Evolutionary conservation across 331 rosid genomes (phyloP), one percentile per base, ranked within the genome.

Genomic region (Quercus tomentella): DNA sequence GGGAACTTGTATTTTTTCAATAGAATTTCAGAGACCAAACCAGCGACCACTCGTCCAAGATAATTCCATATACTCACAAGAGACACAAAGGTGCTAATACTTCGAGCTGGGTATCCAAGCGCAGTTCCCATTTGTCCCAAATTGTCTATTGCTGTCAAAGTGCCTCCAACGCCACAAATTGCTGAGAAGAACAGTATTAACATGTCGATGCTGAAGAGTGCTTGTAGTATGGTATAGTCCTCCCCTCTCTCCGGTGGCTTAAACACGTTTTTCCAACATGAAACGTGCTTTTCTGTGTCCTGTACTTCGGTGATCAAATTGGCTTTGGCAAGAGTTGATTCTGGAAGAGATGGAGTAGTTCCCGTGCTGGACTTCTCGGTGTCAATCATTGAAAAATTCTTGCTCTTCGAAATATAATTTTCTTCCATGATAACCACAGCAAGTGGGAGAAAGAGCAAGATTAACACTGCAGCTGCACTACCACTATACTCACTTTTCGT

Each of bases 21-120:
- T 74, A 85, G 66, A 43, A 85, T 41, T 76, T 94, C 97, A 0
- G 97, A 92, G 63, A 75, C 86, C 56, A 90, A 85, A 2, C 98
- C 94, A 2, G 88, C 49, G 37, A 83, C 68, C 1, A 89, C 89
- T 0, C 90, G 80, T 30, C 94, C 98, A 0, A 89, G 82, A 33
- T 91, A 94, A 67, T 84, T 87, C 98, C 98, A 94, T 15, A 94
- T 87, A 49, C 97, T 94, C 3, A 88, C 88, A 1, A 94, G 78
- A 0, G 98, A 91, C 15, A 92, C 98, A 57, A 94, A 94, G 6
- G 94, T 94, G 82, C 88, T 84, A 61, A 87, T 88, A 69, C 93
- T 90, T 8, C 37, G 72, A 74, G 84, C 71, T 1, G 93, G 91
- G 82, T 92, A 94, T 3, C 81, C 76, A 0, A 92, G 79, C 0